phyloP scores from a whole-genome alignment of 1,284 basidiomycete species.

The Ustilago hordei region DNA sequence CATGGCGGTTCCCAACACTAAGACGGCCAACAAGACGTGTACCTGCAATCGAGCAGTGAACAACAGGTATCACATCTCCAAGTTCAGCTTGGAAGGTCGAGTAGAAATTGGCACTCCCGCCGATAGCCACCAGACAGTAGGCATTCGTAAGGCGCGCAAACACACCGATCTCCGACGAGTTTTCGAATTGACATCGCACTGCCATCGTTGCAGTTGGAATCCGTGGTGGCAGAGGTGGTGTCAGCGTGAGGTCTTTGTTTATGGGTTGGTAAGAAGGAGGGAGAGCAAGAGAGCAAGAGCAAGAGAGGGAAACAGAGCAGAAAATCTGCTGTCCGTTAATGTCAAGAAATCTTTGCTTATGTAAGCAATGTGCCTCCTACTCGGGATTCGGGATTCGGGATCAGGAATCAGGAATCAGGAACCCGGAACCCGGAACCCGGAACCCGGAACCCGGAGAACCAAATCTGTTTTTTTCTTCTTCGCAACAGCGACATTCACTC shows the following conservation, averaged over 20 bases:
- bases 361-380: constrained; percentile 14
- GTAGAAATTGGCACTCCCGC: constrained; percentile 98
- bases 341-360: constrained; percentile 38
- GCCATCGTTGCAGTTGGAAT: constrained; percentile 39
- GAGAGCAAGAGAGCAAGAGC: not conserved
- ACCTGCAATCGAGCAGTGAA: constrained; percentile 95
- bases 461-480: not conserved
- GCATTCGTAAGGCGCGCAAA: constrained; percentile 85
- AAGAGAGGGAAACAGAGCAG: constrained; percentile 20
- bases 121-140: constrained; percentile 77
- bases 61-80: constrained; percentile 91
- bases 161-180: constrained; percentile 94
- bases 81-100: constrained; percentile 96
- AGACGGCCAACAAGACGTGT: constrained; percentile 93
- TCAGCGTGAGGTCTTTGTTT: constrained; percentile 2
- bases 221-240: constrained; percentile 1
- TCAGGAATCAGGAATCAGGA: not conserved
- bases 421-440: not conserved
- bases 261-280: constrained; percentile 12
- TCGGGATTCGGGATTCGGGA: no score
- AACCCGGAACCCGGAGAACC: constrained; percentile 21
- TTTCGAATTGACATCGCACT: constrained; percentile 79
- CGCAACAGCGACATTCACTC: not conserved
- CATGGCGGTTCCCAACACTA: constrained; percentile 88
- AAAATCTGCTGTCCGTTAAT: constrained; percentile 13